A percentile compares a stretch with the other conserved stretches of the same genome.
Evolutionary conservation across 192 early-diverging fungal species (phyloP).

Genomic region (Diversispora eburnea): DNA sequence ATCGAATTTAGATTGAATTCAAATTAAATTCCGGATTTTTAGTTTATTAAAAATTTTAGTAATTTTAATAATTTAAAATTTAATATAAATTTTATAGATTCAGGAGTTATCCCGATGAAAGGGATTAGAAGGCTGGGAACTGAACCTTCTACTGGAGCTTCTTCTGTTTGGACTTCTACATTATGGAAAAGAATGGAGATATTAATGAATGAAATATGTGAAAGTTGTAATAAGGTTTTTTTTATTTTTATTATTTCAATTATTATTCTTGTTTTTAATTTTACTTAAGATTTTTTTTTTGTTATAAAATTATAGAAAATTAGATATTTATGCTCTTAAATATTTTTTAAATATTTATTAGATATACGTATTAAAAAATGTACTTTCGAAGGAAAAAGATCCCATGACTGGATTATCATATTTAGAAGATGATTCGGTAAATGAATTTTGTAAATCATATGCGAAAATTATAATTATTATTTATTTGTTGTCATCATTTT

Average conservation of each 20-base stretch:
- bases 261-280: too few species aligned
- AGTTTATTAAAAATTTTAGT: background rate
- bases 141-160: slow-evolving; percentile 47
- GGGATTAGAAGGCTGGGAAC: slow-evolving; percentile 47
- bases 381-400: slow-evolving; percentile 49
- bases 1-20: background rate
- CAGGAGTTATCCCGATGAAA: slow-evolving; percentile 27
- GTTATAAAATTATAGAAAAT: background rate
- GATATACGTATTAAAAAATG: slow-evolving; percentile 52
- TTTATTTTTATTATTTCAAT: slow-evolving; percentile 4
- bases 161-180: slow-evolving; percentile 41
- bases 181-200: slow-evolving; percentile 54
- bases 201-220: slow-evolving; percentile 49
- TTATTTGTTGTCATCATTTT: too few species aligned
- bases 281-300: too few species aligned
- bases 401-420: slow-evolving; percentile 47
- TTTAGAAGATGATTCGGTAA: slow-evolving; percentile 46
- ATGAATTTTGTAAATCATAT: background rate
- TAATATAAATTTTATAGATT: slow-evolving; percentile 30
- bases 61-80: background rate
- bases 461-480: background rate
- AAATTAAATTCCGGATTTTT: background rate
- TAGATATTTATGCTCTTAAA: background rate
- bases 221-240: slow-evolving; percentile 51
- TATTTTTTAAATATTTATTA: slow-evolving; percentile 2